Percentiles rank a stretch among this genome's conserved stretches.
phyloP scores from a whole-genome alignment of 192 early-diverging fungal species.

The Coemansia sp. region DNA sequence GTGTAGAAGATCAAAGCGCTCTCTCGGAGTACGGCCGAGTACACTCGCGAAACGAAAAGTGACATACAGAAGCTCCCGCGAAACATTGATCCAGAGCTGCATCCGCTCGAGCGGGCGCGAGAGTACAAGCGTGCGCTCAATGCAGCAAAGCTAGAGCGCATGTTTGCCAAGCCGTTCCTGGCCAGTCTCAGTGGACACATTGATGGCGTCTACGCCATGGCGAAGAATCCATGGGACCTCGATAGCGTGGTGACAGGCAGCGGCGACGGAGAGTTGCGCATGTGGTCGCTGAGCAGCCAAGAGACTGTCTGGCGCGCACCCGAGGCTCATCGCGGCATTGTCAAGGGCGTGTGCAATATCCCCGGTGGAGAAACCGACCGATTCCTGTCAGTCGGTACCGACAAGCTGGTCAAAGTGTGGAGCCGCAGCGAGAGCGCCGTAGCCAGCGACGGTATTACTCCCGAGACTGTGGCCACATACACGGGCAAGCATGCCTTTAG shows the following conservation, averaged over 20 bases:
- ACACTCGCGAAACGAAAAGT: slow-evolving; percentile 75
- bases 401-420: slow-evolving; percentile 97
- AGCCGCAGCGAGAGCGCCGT: slow-evolving; percentile 55
- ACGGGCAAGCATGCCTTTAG: slow-evolving; percentile 76
- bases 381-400: slow-evolving; percentile 91
- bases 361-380: slow-evolving; percentile 58
- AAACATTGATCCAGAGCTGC: slow-evolving; percentile 85
- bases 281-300: slow-evolving; percentile 84
- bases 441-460: slow-evolving; percentile 21
- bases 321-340: slow-evolving; percentile 80
- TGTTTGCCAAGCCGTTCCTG: slow-evolving; percentile 98
- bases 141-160: slow-evolving; percentile 86
- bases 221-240: slow-evolving; percentile 88
- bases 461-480: slow-evolving; percentile 73
- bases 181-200: slow-evolving; percentile 86
- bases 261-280: slow-evolving; percentile 92
- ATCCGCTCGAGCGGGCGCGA: slow-evolving; percentile 92
- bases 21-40: slow-evolving; percentile 75
- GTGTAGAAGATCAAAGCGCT: slow-evolving; percentile 93
- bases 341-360: slow-evolving; percentile 78
- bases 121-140: slow-evolving; percentile 97
- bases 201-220: slow-evolving; percentile 94
- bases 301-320: slow-evolving; percentile 72
- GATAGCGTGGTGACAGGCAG: slow-evolving; percentile 84
- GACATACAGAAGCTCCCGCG: slow-evolving; percentile 87